Percentiles rank a stretch among this genome's conserved stretches.
phyloP scores from a whole-genome alignment of 176 grass and related monocot species.

The Triticum timopheevii region DNA sequence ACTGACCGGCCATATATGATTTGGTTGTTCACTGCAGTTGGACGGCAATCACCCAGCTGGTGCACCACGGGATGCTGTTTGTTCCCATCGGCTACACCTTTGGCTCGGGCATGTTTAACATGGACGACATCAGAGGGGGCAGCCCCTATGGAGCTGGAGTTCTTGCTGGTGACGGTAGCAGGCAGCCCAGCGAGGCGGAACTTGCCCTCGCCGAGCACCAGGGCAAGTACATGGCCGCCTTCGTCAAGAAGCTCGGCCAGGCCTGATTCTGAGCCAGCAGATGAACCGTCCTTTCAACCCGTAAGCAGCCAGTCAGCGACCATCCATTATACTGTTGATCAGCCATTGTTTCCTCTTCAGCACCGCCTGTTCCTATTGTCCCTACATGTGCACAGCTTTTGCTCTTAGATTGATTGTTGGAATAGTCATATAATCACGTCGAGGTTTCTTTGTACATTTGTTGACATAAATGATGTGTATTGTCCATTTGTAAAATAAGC shows the following conservation, averaged over 20 bases:
- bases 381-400: constrained; percentile 52
- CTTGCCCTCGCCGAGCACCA: constrained; percentile 81
- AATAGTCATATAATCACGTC: constrained; percentile 11
- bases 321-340: not conserved
- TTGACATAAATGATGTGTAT: constrained; percentile 35
- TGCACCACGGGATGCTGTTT: constrained; percentile 85
- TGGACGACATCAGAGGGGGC: constrained; percentile 81
- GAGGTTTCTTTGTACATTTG: constrained; percentile 45
- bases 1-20: not conserved
- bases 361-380: constrained; percentile 5
- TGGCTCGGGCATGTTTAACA: constrained; percentile 73
- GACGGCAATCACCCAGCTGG: constrained; percentile 88
- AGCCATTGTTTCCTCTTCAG: constrained; percentile 33
- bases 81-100: constrained; percentile 89
- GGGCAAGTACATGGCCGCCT: constrained; percentile 85
- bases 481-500: constrained; percentile 48
- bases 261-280: constrained; percentile 24
- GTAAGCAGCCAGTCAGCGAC: constrained; percentile 35
- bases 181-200: constrained; percentile 66
- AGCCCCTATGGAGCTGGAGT: constrained; percentile 79
- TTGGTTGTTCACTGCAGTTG: constrained; percentile 50
- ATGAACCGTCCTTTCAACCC: not conserved
- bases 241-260: constrained; percentile 59
- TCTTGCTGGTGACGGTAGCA: constrained; percentile 76
- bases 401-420: constrained; percentile 31